Conservation (phyloP, 805 yeast species). For the Tetrapisispora namnaoensis region DNA sequence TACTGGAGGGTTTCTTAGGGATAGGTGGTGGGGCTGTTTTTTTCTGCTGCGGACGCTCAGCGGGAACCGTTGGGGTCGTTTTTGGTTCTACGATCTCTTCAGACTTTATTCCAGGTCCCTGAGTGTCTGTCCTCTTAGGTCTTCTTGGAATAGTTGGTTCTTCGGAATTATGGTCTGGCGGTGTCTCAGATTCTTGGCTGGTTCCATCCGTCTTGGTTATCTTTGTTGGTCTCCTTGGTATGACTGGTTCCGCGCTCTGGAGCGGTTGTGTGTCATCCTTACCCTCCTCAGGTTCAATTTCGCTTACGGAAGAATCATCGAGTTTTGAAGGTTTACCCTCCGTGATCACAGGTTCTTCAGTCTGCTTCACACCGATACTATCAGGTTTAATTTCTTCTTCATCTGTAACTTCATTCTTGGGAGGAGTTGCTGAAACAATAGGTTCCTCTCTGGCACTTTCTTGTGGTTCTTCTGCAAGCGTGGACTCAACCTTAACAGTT, state of each 20-base stretch:
- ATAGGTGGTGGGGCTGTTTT: constrained; percentile 46
- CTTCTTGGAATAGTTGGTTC: constrained; percentile 6
- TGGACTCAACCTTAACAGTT: no score
- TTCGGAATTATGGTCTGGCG: constrained; percentile 3
- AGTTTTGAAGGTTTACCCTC: no score
- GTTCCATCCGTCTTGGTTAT: neutral
- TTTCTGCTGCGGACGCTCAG: neutral
- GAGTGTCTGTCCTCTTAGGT: constrained; percentile 4
- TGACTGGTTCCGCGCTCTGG: neutral
- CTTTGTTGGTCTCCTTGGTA: constrained; percentile 10
- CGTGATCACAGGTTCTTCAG: neutral
- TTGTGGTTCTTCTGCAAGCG: no score
- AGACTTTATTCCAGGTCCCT: neutral
- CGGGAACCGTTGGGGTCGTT: neutral
- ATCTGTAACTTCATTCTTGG: neutral
- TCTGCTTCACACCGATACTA: no score
- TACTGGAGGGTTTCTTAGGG: constrained; percentile 70
- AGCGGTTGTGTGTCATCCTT: neutral
- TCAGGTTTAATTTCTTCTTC: neutral
- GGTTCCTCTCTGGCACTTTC: no score
- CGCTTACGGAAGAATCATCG: no score
- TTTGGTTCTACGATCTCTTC: no score
- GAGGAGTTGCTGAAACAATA: neutral
- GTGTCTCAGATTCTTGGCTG: neutral
- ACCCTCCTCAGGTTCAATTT: neutral